These are phyloP conservation scores for Metschnikowia dekortorum DNA, from an alignment of 805 yeast genomes.

Conservation along the genomic window DNA sequence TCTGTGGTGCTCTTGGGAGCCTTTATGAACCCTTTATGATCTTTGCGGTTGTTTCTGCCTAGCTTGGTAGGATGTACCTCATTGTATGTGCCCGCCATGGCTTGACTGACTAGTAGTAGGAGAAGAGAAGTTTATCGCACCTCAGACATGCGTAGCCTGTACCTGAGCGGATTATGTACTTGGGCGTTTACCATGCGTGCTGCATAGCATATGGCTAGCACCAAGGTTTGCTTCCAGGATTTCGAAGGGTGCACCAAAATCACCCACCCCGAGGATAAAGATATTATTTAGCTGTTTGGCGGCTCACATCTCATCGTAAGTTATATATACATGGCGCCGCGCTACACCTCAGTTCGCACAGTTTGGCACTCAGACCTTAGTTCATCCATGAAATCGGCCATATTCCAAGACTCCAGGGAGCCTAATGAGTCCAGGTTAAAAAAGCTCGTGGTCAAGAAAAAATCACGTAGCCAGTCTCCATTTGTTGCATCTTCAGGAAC, in stretches of 20 bases:
- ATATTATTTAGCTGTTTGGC: background rate
- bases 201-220: background rate
- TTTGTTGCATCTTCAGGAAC: conserved; percentile 5
- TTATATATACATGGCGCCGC: background rate
- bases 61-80: conserved; percentile 21
- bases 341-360: background rate
- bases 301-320: background rate
- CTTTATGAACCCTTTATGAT: conserved; percentile 1
- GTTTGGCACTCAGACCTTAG: background rate
- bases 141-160: conserved; percentile 2
- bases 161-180: background rate
- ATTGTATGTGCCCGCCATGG: conserved; percentile 19
- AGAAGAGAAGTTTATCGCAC: background rate
- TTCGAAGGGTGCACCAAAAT: background rate
- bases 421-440: conserved; percentile 9
- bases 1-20: background rate
- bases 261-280: background rate
- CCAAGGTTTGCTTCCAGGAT: background rate
- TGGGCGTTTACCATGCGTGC: background rate
- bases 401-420: conserved; percentile 14
- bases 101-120: background rate
- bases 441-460: conserved; percentile 7
- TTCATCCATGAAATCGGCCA: conserved; percentile 17
- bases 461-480: conserved; percentile 13
- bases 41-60: conserved; percentile 4